phyloP scores from a whole-genome alignment of 225 moss, liverwort and hornwort species.

The Pseudoscleropodium purum region DNA sequence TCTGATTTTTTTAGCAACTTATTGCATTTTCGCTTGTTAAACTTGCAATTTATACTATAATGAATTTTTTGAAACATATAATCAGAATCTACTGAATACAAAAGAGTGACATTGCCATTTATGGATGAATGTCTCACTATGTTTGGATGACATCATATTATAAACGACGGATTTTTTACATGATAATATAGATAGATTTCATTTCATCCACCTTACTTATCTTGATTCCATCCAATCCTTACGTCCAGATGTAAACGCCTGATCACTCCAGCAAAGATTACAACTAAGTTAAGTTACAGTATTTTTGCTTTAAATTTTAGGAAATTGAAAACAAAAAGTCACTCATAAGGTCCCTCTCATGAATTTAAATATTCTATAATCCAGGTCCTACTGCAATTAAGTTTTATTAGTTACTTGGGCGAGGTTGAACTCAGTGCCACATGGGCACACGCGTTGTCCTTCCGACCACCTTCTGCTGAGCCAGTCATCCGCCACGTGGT shows the following conservation, averaged over 20 bases:
- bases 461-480: neutral
- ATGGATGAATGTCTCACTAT: neutral
- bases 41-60: neutral
- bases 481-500: neutral
- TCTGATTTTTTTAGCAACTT: neutral
- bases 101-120: neutral
- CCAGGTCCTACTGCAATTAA: neutral
- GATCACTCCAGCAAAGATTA: neutral
- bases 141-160: neutral
- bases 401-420: neutral
- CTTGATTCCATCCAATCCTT: neutral
- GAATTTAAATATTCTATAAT: neutral
- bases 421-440: neutral
- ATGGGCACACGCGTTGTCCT: neutral
- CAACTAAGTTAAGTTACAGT: too few species aligned
- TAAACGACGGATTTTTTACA: neutral
- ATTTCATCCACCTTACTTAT: neutral
- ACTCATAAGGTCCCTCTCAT: neutral
- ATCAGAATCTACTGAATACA: neutral
- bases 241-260: neutral
- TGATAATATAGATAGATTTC: neutral
- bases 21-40: neutral
- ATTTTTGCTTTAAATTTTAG: neutral
- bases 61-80: neutral
- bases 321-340: neutral